Evolutionary conservation across 192 early-diverging fungal genomes (phyloP), one percentile per base, ranked within the genome.

Genomic region (Gigaspora rosea): DNA sequence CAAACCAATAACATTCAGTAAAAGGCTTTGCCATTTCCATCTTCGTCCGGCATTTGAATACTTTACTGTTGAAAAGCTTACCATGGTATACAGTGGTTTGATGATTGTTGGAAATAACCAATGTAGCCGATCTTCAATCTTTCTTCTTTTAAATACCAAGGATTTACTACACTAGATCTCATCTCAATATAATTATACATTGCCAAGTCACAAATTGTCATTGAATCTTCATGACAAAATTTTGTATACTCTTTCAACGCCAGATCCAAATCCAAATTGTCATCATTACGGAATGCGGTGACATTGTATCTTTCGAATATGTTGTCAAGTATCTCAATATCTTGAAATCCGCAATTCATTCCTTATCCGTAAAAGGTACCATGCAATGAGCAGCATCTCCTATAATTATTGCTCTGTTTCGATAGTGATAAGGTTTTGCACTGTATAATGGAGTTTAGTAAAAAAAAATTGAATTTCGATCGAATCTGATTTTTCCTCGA

Each of bases 341-440:
- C 97, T 78, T 99, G 93, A 69, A 99, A 97, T 5, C 97, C 97
- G 83, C 96, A 97, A 83, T 99, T 99, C 97, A 99, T 97, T 11
- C 97, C 97, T 78, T 94, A 93, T 18, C 97, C 97, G 66, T 95
- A 99, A 78, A 99, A 99, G 6, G 97, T 0, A 99, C 97, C 97
- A 99, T 99, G 58, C 94, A 92, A 76, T 99, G 97, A 0, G 97
- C 97, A 12, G 97, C 94, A 79, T 99, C 97, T 52, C 97, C 97
- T 59, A 99, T 81, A 58, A 97, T 93, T 12, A 97, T 83, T 0
- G 85, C 89, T 6, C 84, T 85, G 65, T 92, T 86, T 65, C 91
- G 88, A 85, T 92, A 94, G 73, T 97, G 89, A 79, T 96, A 95
- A 3, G 97, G 97, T 70, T n/a, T 87, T 85, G 71, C 94, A 35